These are phyloP conservation scores for Melastoma candidum DNA, from an alignment of 441 rosid genomes.

Conservation along the genomic window DNA sequence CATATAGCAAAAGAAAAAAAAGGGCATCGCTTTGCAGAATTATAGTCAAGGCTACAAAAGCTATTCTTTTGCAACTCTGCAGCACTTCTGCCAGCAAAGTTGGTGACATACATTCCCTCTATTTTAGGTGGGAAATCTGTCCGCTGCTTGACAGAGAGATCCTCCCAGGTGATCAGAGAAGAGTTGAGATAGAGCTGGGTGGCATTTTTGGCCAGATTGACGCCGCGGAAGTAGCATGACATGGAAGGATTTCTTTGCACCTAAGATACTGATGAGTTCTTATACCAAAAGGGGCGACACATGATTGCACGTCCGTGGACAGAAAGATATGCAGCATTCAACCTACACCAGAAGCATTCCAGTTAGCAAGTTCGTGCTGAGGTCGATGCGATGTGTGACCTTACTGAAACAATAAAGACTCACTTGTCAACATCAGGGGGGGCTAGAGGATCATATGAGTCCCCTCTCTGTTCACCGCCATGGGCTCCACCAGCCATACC, in stretches of 20 bases:
- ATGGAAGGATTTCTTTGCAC: constrained; percentile 16
- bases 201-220: neutral
- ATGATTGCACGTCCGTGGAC: constrained; percentile 63
- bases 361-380: neutral
- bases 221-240: neutral
- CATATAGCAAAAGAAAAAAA: too few relatives aligned
- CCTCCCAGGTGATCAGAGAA: too few relatives aligned
- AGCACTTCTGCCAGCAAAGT: too few relatives aligned
- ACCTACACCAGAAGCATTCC: constrained; percentile 33
- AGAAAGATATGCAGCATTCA: constrained; percentile 72
- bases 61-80: too few relatives aligned
- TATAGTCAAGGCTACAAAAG: too few relatives aligned
- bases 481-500: constrained; percentile 36
- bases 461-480: constrained; percentile 58
- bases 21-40: too few relatives aligned
- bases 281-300: constrained; percentile 66
- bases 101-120: too few relatives aligned
- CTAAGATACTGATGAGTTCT: constrained; percentile 45
- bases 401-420: constrained; percentile 5
- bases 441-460: constrained; percentile 70
- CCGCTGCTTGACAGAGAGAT: too few relatives aligned
- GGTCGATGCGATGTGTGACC: neutral
- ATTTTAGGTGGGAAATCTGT: too few relatives aligned
- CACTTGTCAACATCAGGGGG: constrained; percentile 85
- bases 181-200: too few relatives aligned